These are phyloP conservation scores for Penicillium maclennaniae DNA, from an alignment of 495 filamentous ascomycete species.

Conservation along the genomic window DNA sequence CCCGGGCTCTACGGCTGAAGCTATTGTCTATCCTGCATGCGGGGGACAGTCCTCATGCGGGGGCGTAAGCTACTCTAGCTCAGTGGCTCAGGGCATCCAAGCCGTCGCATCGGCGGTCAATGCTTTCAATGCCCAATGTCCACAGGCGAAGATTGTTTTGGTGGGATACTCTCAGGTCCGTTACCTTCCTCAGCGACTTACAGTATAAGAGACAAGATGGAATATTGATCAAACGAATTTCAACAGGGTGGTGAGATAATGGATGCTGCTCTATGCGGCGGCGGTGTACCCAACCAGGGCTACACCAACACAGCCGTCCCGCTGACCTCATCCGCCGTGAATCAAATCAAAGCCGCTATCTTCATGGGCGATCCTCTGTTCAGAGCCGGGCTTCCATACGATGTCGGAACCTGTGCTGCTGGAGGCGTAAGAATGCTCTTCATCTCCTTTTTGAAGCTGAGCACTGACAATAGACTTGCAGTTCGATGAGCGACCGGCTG, in stretches of 20 bases:
- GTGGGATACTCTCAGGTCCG: slow-evolving; percentile 59
- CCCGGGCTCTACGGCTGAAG: slow-evolving; percentile 49
- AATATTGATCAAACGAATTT: background rate
- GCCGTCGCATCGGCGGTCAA: slow-evolving; percentile 55
- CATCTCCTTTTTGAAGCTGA: background rate
- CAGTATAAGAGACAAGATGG: background rate
- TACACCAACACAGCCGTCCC: slow-evolving; percentile 44
- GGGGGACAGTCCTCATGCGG: slow-evolving; percentile 51
- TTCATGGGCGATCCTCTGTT: slow-evolving; percentile 61
- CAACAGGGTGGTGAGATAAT: slow-evolving; percentile 59
- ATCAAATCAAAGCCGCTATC: slow-evolving; percentile 57
- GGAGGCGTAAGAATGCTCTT: slow-evolving; percentile 48
- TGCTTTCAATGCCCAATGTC: slow-evolving; percentile 50
- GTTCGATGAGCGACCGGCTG: slow-evolving; percentile 55
- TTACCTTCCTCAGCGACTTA: background rate
- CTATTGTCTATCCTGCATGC: slow-evolving; percentile 58
- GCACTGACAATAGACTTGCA: slow-evolving; percentile 11
- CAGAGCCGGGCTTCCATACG: slow-evolving; percentile 50
- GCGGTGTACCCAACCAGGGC: slow-evolving; percentile 50
- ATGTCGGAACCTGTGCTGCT: slow-evolving; percentile 55
- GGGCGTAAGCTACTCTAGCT: slow-evolving; percentile 49
- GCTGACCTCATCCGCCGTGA: slow-evolving; percentile 41
- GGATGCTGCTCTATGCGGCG: slow-evolving; percentile 61
- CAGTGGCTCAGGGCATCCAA: slow-evolving; percentile 46
- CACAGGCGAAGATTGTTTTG: slow-evolving; percentile 54